Evolutionary conservation across 202 grass and related monocot species (phyloP).

Genomic region (Setaria viridis): DNA sequence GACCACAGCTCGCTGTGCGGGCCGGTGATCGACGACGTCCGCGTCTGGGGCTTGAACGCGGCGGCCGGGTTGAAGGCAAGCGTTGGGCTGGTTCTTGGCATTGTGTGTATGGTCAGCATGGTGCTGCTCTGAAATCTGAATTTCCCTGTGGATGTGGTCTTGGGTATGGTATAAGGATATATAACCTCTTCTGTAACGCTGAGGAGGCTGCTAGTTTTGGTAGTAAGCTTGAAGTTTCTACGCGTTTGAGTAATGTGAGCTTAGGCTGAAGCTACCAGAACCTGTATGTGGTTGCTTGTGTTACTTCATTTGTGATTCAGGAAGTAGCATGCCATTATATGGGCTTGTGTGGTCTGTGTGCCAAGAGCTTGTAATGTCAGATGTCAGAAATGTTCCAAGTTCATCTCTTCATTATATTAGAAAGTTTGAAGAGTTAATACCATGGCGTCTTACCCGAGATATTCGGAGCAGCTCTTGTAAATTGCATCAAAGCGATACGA

Average conservation of each 20-base stretch:
- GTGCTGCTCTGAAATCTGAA: constrained; percentile 56
- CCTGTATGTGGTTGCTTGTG: constrained; percentile 47
- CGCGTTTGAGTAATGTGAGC: constrained; percentile 42
- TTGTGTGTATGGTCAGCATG: constrained; percentile 45
- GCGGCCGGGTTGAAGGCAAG: constrained; percentile 50
- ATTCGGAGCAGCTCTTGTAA: background rate
- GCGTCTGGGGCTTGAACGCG: constrained; percentile 72
- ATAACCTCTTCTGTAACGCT: constrained; percentile 37
- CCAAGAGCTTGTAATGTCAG: constrained; percentile 43
- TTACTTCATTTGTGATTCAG: constrained; percentile 45
- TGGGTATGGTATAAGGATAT: constrained; percentile 7
- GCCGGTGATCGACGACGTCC: constrained; percentile 84
- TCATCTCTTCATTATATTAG: constrained; percentile 45
- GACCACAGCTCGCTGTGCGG: constrained; percentile 93
- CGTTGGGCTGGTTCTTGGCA: constrained; percentile 44
- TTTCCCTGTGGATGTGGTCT: constrained; percentile 18
- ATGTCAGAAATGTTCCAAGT: constrained; percentile 40
- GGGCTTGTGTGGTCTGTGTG: constrained; percentile 41
- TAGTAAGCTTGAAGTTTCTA: constrained; percentile 50
- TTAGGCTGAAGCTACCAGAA: constrained; percentile 52
- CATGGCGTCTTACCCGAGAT: background rate
- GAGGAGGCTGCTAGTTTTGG: constrained; percentile 64
- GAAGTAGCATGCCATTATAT: constrained; percentile 49
- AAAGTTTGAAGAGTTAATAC: constrained; percentile 26
- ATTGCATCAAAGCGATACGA: background rate